These are phyloP conservation scores for Beta corolliflora DNA, from an alignment of 179 eudicot species.

Conservation along the genomic window DNA sequence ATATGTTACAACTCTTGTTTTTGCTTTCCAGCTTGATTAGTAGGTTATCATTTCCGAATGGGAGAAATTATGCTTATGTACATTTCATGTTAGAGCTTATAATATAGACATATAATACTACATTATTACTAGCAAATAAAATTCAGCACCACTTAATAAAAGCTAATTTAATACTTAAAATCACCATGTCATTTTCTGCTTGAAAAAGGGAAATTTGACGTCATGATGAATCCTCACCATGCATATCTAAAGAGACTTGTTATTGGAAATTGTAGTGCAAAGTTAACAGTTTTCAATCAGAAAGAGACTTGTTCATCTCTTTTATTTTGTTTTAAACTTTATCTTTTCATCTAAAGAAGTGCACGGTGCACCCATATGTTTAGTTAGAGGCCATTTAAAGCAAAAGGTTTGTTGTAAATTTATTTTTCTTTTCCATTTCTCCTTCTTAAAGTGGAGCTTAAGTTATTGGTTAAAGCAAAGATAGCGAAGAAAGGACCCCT, in stretches of 20 bases:
- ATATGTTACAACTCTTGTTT: no score
- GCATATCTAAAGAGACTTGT: neutral
- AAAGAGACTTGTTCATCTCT: conserved; percentile 6
- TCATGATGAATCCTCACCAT: neutral
- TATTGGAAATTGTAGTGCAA: conserved; percentile 27
- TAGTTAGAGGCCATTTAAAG: conserved; percentile 10
- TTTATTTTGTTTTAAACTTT: neutral
- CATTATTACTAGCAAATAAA: no score
- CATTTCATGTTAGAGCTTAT: no score
- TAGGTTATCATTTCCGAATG: no score
- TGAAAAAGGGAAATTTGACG: neutral
- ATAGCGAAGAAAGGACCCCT: neutral
- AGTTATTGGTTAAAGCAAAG: neutral
- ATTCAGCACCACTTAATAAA: no score
- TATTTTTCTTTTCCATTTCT: neutral
- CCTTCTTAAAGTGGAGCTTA: neutral
- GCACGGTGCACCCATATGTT: conserved; percentile 22
- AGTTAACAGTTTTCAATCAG: neutral
- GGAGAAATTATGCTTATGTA: no score
- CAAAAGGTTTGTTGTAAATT: conserved; percentile 16
- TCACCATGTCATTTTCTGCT: neutral
- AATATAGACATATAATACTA: no score
- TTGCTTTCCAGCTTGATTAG: no score
- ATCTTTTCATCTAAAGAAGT: conserved; percentile 24
- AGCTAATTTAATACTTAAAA: neutral